Percentiles rank a stretch among this genome's conserved stretches.
Evolutionary conservation across 139 green algal genomes (phyloP).

Genomic region (Chlamydomonas eustigma): DNA sequence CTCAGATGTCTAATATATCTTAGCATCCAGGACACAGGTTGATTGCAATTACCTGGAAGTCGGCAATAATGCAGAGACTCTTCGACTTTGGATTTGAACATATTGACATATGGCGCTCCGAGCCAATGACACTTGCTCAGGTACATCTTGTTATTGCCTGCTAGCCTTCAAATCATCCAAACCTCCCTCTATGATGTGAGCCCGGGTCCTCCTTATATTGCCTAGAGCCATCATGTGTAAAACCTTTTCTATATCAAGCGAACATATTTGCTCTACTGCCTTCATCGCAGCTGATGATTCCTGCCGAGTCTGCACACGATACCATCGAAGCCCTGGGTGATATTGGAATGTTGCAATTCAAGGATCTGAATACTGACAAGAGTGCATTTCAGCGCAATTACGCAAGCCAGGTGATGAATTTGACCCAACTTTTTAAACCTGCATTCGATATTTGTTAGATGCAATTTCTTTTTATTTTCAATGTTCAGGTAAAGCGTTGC

Average conservation of each 20-base stretch:
- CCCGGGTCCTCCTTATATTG: no score
- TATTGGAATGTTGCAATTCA: conserved; percentile 86
- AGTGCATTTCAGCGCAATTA: conserved; percentile 93
- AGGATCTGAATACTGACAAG: conserved; percentile 90
- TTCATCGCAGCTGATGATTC: conserved; percentile 98
- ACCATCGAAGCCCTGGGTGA: conserved; percentile 85
- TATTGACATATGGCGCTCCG: conserved; percentile 71
- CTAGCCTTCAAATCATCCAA: no score
- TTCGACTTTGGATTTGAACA: conserved; percentile 41
- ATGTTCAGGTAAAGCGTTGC: conserved; percentile 87
- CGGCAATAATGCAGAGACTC: conserved; percentile 2
- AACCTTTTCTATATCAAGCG: no score
- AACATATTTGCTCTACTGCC: no score
- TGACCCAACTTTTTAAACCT: neutral
- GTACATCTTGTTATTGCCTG: no score
- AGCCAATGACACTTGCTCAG: conserved; percentile 97
- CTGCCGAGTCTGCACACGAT: conserved; percentile 88
- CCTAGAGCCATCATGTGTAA: no score
- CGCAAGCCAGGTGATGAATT: conserved; percentile 70
- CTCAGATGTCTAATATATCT: no score
- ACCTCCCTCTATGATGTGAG: no score
- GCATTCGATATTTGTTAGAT: neutral
- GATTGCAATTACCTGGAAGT: no score
- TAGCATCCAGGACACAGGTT: no score
- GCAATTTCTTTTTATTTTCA: no score